A percentile compares a stretch with the other conserved stretches of the same genome.
phyloP scores from a whole-genome alignment of 208 protist genomes.

The Trypanosoma melophagium region DNA sequence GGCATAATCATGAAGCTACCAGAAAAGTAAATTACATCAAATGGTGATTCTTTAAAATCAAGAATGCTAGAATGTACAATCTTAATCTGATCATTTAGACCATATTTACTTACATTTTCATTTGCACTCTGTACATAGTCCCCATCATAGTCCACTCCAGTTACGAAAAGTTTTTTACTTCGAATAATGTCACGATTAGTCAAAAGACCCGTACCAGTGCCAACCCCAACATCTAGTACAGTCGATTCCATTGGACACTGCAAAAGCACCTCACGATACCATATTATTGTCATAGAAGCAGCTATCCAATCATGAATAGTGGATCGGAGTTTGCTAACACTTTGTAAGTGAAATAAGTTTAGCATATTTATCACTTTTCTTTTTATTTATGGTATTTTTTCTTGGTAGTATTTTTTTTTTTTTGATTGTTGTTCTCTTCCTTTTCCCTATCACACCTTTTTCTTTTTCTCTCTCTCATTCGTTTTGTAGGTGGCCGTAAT shows the following conservation, averaged over 20 bases:
- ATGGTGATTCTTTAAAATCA: conserved; percentile 60
- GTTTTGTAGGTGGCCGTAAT: too few relatives aligned
- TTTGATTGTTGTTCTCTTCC: background rate
- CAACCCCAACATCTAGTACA: conserved; percentile 79
- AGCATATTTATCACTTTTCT: background rate
- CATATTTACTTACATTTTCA: conserved; percentile 40
- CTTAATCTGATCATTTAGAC: conserved; percentile 39
- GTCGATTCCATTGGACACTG: conserved; percentile 52
- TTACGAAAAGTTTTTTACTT: conserved; percentile 67
- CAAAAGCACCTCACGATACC: conserved; percentile 79
- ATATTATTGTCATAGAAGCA: conserved; percentile 54
- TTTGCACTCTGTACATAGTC: conserved; percentile 61
- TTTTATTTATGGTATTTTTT: background rate
- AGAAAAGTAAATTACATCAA: conserved; percentile 80
- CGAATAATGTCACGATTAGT: conserved; percentile 72
- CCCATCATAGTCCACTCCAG: conserved; percentile 69
- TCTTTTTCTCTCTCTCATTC: too few relatives aligned
- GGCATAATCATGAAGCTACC: conserved; percentile 83
- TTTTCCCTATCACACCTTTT: background rate
- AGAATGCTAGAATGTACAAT: conserved; percentile 67
- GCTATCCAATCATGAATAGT: conserved; percentile 65
- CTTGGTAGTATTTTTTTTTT: background rate
- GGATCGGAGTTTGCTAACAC: conserved; percentile 26
- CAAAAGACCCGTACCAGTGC: conserved; percentile 74
- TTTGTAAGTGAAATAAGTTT: background rate